These are phyloP conservation scores for Penicillium glabrum DNA, from an alignment of 2,329 filamentous ascomycete species.

Conservation along the genomic window DNA sequence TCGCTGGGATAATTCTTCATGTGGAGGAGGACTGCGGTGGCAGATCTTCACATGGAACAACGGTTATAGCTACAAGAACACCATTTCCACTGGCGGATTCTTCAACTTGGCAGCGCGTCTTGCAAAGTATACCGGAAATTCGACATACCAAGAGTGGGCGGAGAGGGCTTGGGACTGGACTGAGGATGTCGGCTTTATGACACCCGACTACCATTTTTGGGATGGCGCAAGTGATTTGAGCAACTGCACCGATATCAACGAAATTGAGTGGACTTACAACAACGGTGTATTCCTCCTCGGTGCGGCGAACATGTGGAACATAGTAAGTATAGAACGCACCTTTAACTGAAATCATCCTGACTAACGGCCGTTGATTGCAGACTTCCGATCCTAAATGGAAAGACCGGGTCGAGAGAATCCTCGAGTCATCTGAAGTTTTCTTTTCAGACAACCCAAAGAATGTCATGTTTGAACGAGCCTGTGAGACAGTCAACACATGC, in stretches of 20 bases:
- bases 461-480: slow-evolving; percentile 61
- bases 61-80: slow-evolving; percentile 36
- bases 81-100: slow-evolving; percentile 35
- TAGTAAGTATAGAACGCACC: slow-evolving; percentile 31
- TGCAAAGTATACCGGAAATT: slow-evolving; percentile 31
- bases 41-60: slow-evolving; percentile 37
- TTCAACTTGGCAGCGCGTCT: slow-evolving; percentile 33
- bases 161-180: slow-evolving; percentile 63
- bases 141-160: slow-evolving; percentile 60
- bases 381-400: slow-evolving; percentile 55
- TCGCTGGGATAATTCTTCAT: slow-evolving; percentile 67
- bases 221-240: slow-evolving; percentile 55
- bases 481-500: slow-evolving; percentile 56
- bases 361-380: slow-evolving; percentile 12
- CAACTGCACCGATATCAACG: slow-evolving; percentile 53
- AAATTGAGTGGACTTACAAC: slow-evolving; percentile 60
- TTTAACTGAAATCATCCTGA: not conserved
- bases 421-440: slow-evolving; percentile 56
- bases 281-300: slow-evolving; percentile 56
- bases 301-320: slow-evolving; percentile 58
- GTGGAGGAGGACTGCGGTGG: slow-evolving; percentile 65
- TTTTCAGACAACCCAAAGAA: slow-evolving; percentile 42
- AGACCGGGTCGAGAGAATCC: slow-evolving; percentile 50
- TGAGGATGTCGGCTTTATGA: slow-evolving; percentile 51
- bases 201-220: slow-evolving; percentile 51